Evolutionary conservation across 768 basidiomycete species (phyloP), one percentile per base, ranked within the genome.

Genomic region (Boletus sp.): DNA sequence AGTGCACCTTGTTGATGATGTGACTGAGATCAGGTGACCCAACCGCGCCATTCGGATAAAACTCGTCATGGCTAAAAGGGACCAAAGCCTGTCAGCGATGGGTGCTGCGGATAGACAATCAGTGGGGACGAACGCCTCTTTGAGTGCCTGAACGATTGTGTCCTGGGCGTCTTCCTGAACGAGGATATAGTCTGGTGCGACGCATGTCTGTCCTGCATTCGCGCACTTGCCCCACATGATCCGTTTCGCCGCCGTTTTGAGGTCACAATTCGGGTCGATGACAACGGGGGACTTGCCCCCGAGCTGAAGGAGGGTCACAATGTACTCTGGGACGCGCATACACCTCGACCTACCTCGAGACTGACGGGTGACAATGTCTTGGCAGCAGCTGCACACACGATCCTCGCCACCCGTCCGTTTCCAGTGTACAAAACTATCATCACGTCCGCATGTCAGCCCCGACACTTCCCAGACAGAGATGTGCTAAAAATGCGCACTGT

Each of bases 121-220:
- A 14, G n/a, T n/a, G 41, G 36, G 39, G 29, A 69, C 79, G 53
- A 61, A 83, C 75, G 71, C 73, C 28, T 75, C 75, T 56, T 76
- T 72, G 29, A 83, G 59, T 7, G 76, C 82, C 15, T 68, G 68
- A 18, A 78, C 55, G 24, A 80, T 57, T 32, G 57, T 63, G 29
- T 78, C 78, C 54, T 80, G 72, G n/a, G 71, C 67, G 7, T 67
- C 67, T 36, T 71, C 69, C 6, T 74, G 76, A 9, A 84, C 73
- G n/a, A 83, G 73, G 20, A 79, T 62, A 58, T 83, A 83, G 60
- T 83, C 82, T 1, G 82, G 82, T 6, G 89, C 83, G 4, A 87
- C 76, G 56, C 91, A 94, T 1, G 84, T 84, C 75, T 92, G 82
- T 2, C 92, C 92, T 0, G 82, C 83, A 62, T 94, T 94, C n/a